phyloP scores from a whole-genome alignment of 1,284 basidiomycete genomes.

The Waitea zeae region DNA sequence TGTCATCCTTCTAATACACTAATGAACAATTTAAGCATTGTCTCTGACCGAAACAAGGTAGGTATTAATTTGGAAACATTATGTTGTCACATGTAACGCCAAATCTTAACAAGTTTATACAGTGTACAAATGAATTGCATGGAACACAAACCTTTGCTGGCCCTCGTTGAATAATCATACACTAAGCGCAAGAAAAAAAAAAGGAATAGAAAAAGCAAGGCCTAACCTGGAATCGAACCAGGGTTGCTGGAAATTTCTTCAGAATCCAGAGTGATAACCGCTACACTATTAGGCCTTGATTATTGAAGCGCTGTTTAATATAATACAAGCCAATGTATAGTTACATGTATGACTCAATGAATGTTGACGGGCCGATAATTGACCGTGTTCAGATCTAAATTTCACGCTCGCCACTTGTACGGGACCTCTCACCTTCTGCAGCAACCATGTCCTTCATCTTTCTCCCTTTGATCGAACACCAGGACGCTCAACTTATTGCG shows the following conservation, averaged over 20 bases:
- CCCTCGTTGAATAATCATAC: too few relatives aligned
- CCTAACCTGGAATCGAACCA: constrained; percentile 20
- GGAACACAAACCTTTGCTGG: too few relatives aligned
- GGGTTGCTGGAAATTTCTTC: constrained; percentile 19
- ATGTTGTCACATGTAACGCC: too few relatives aligned
- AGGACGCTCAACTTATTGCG: constrained; percentile 28
- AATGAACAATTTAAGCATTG: too few relatives aligned
- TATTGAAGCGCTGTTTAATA: neutral
- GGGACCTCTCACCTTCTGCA: constrained; percentile 4
- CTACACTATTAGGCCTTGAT: constrained; percentile 36
- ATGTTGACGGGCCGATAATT: neutral
- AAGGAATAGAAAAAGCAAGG: constrained; percentile 4
- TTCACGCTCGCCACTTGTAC: constrained; percentile 2
- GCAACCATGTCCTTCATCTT: constrained; percentile 20
- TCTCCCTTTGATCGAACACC: constrained; percentile 38
- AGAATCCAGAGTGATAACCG: constrained; percentile 45
- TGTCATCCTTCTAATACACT: too few relatives aligned
- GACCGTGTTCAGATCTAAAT: neutral
- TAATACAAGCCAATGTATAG: neutral
- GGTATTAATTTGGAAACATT: too few relatives aligned
- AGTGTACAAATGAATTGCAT: too few relatives aligned
- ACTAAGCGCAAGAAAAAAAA: too few relatives aligned
- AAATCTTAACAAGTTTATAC: too few relatives aligned
- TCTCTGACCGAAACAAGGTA: too few relatives aligned
- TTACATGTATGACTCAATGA: neutral